Percentiles rank a stretch among this genome's conserved stretches.
phyloP scores from a whole-genome alignment of 1,139 yeast genomes.

The Yamadazyma oceani region DNA sequence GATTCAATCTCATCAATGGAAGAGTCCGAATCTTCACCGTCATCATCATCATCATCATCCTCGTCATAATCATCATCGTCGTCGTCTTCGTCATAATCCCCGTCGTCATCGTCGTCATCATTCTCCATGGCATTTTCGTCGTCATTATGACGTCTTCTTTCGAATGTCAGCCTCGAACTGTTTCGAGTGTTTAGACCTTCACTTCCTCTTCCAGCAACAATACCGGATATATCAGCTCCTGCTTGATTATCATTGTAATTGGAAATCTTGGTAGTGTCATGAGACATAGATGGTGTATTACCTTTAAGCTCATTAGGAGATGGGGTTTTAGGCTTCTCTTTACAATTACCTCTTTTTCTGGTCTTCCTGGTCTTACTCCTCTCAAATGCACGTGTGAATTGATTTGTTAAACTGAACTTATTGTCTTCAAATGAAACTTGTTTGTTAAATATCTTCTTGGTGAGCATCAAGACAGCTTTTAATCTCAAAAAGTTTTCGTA shows the following conservation, averaged over 20 bases:
- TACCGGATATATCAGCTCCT: no score
- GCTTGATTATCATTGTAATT: no score
- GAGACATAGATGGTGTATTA: not conserved
- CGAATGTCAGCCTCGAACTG: no score
- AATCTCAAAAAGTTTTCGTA: constrained; percentile 10
- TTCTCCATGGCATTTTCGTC: not conserved
- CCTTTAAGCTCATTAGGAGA: not conserved
- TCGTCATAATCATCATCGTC: constrained; percentile 8
- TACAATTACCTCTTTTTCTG: not conserved
- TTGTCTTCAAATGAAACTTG: constrained; percentile 4
- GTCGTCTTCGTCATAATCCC: constrained; percentile 8
- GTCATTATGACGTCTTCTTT: no score
- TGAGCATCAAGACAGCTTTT: constrained; percentile 8
- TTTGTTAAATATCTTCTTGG: constrained; percentile 4
- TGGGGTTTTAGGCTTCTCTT: constrained; percentile 4
- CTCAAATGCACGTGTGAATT: not conserved
- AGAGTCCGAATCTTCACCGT: no score
- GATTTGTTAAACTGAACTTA: not conserved
- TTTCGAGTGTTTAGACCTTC: no score
- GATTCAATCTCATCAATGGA: constrained; percentile 32
- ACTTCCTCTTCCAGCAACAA: no score
- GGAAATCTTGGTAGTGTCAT: not conserved
- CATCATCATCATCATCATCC: constrained; percentile 5
- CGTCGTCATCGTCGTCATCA: constrained; percentile 6
- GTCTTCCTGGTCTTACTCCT: not conserved